phyloP scores from a whole-genome alignment of 192 early-diverging fungal genomes.

The Martensiomyces pterosporus region DNA sequence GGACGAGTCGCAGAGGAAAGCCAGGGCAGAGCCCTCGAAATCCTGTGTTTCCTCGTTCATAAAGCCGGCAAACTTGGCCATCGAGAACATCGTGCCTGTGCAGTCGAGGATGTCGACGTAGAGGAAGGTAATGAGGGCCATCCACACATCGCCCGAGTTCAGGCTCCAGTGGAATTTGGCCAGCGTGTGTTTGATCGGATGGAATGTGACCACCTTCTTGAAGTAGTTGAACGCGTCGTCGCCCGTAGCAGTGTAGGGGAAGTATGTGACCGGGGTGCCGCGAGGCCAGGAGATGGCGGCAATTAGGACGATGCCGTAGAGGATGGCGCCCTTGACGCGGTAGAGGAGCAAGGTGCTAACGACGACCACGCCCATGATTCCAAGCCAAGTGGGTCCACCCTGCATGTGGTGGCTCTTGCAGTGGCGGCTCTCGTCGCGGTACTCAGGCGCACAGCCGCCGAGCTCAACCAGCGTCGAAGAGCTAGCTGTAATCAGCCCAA shows the following conservation, averaged over 20 bases:
- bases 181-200: slow-evolving; percentile 56
- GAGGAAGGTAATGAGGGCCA: slow-evolving; percentile 78
- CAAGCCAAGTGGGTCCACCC: slow-evolving; percentile 62
- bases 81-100: slow-evolving; percentile 80
- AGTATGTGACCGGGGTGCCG: slow-evolving; percentile 65
- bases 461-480: slow-evolving; percentile 67
- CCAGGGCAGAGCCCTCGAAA: slow-evolving; percentile 68
- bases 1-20: slow-evolving; percentile 70
- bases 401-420: slow-evolving; percentile 61
- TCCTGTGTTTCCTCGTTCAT: slow-evolving; percentile 66
- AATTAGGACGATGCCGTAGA: slow-evolving; percentile 67
- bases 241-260: slow-evolving; percentile 63
- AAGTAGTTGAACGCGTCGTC: slow-evolving; percentile 63
- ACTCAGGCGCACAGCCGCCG: slow-evolving; percentile 60
- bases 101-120: slow-evolving; percentile 87
- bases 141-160: slow-evolving; percentile 60
- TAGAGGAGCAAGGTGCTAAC: slow-evolving; percentile 62
- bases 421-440: slow-evolving; percentile 56
- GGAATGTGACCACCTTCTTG: slow-evolving; percentile 67
- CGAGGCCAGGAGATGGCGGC: slow-evolving; percentile 74
- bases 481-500: slow-evolving; percentile 64
- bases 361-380: slow-evolving; percentile 66
- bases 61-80: slow-evolving; percentile 79
- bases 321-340: slow-evolving; percentile 65
- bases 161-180: slow-evolving; percentile 63